Conservation (phyloP, 352 stramenopile genomes). For the Phytophthora citrophthora region DNA sequence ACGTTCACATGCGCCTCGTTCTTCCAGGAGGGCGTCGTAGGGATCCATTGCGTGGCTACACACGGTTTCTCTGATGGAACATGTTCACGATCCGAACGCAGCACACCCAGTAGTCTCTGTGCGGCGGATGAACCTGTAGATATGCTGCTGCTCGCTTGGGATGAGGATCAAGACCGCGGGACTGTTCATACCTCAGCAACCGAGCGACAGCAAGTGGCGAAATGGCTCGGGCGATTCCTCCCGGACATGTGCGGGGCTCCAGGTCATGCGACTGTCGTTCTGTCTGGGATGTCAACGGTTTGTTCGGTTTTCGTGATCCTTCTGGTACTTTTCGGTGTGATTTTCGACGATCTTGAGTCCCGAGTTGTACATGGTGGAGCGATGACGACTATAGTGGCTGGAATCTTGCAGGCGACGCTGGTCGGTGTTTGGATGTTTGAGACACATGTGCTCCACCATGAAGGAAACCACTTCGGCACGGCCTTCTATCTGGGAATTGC, state of each 20-base stretch:
- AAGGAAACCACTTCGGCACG: slow-evolving; percentile 41
- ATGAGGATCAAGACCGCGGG: slow-evolving; percentile 34
- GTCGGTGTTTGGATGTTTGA: slow-evolving; percentile 51
- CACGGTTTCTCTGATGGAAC: slow-evolving; percentile 30
- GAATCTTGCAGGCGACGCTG: slow-evolving; percentile 37
- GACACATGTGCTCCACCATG: slow-evolving; percentile 37
- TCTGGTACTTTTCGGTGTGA: slow-evolving; percentile 48
- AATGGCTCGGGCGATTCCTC: slow-evolving; percentile 50
- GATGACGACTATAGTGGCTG: slow-evolving; percentile 28
- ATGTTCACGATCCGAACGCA: slow-evolving; percentile 32
- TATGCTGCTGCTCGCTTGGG: slow-evolving; percentile 42
- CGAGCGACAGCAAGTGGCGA: slow-evolving; percentile 22
- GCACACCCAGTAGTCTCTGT: slow-evolving; percentile 37
- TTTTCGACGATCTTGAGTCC: slow-evolving; percentile 54
- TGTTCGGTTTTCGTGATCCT: slow-evolving; percentile 32
- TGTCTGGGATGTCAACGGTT: slow-evolving; percentile 35
- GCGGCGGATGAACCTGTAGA: slow-evolving; percentile 30
- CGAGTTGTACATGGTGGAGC: slow-evolving; percentile 40
- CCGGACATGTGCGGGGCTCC: slow-evolving; percentile 47
- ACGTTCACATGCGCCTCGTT: slow-evolving; percentile 52
- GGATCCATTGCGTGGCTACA: slow-evolving; percentile 38
- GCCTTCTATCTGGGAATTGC: slow-evolving; percentile 59
- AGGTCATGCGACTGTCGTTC: slow-evolving; percentile 33
- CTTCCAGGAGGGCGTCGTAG: slow-evolving; percentile 36
- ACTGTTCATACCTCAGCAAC: slow-evolving; percentile 18